These are phyloP conservation scores for Curvularia spicifera DNA, from an alignment of 2,329 filamentous ascomycete genomes.

Conservation along the genomic window DNA sequence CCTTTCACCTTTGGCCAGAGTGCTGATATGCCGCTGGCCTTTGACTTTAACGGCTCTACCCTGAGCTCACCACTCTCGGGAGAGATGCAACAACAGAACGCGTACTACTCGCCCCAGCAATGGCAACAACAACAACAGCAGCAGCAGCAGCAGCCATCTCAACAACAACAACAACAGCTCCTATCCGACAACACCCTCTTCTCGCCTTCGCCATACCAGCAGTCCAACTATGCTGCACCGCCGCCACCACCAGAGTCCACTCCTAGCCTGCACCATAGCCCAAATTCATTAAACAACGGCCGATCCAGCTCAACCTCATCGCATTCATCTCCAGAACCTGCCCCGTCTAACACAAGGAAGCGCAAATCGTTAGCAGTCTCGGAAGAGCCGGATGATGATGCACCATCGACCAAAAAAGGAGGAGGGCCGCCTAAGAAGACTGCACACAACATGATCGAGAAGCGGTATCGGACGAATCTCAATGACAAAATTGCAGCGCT, in stretches of 20 bases:
- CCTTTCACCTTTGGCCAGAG: slow-evolving; percentile 46
- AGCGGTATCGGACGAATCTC: slow-evolving; percentile 92
- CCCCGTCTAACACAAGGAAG: slow-evolving; percentile 40
- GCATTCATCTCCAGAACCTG: slow-evolving; percentile 68
- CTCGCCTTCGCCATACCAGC: slow-evolving; percentile 38
- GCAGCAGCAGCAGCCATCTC: slow-evolving; percentile 25
- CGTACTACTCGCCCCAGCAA: slow-evolving; percentile 41
- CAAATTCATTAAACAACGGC: slow-evolving; percentile 42
- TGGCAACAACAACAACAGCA: slow-evolving; percentile 42
- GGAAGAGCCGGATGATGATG: slow-evolving; percentile 66
- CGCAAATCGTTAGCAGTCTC: slow-evolving; percentile 56
- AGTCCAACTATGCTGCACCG: slow-evolving; percentile 29
- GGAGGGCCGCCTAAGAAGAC: slow-evolving; percentile 77
- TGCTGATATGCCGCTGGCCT: slow-evolving; percentile 41
- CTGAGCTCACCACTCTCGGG: slow-evolving; percentile 43
- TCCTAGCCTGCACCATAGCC: slow-evolving; percentile 49
- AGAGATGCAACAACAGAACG: slow-evolving; percentile 36
- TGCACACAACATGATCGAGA: slow-evolving; percentile 98
- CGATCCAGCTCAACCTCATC: slow-evolving; percentile 54
- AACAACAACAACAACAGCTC: slow-evolving; percentile 29
- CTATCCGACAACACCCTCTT: slow-evolving; percentile 34
- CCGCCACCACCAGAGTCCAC: slow-evolving; percentile 37
- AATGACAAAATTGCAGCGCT: slow-evolving; percentile 97
- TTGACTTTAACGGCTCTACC: slow-evolving; percentile 41
- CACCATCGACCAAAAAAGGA: slow-evolving; percentile 58